Percentiles rank a stretch among this genome's conserved stretches.
phyloP scores from a whole-genome alignment of 768 basidiomycete genomes.

The Termitomyces sp. region DNA sequence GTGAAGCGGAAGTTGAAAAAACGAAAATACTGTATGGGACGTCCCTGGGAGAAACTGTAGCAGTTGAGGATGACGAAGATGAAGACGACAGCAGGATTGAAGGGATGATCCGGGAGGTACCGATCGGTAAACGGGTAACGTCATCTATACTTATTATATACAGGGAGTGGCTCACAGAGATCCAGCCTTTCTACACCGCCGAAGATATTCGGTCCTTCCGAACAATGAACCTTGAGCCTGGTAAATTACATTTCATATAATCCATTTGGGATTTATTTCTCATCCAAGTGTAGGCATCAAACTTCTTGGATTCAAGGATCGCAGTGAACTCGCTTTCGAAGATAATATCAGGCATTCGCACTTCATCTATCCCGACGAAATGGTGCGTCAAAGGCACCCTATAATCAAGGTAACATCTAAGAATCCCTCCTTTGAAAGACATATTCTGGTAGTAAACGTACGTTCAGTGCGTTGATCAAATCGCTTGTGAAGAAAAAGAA shows the following conservation, averaged over 20 bases:
- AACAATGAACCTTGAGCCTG: constrained; percentile 74
- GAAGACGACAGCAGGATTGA: constrained; percentile 35
- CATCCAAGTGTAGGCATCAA: constrained; percentile 60
- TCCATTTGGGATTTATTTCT: neutral
- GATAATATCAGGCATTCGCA: constrained; percentile 90
- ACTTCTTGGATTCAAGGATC: constrained; percentile 89
- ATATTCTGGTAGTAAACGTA: constrained; percentile 89
- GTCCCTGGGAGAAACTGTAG: constrained; percentile 31
- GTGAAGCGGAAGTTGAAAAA: constrained; percentile 44
- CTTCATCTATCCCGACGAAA: constrained; percentile 92
- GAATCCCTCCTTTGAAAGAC: constrained; percentile 33
- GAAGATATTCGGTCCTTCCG: constrained; percentile 82
- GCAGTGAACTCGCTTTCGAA: constrained; percentile 67
- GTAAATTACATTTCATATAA: constrained; percentile 33
- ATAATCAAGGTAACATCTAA: constrained; percentile 2
- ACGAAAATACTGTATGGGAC: constrained; percentile 44
- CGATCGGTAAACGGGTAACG: constrained; percentile 49
- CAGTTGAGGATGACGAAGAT: constrained; percentile 35
- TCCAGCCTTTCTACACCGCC: constrained; percentile 79
- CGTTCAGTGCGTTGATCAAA: constrained; percentile 84
- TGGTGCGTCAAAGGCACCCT: constrained; percentile 41
- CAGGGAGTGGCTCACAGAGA: neutral
- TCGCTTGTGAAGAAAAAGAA: constrained; percentile 79
- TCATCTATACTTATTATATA: neutral
- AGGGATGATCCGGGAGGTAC: constrained; percentile 38